A percentile compares a stretch with the other conserved stretches of the same genome.
These are phyloP conservation scores for Tolypocladium nubicola DNA, from an alignment of 2,329 filamentous ascomycete genomes.

Conservation along the genomic window DNA sequence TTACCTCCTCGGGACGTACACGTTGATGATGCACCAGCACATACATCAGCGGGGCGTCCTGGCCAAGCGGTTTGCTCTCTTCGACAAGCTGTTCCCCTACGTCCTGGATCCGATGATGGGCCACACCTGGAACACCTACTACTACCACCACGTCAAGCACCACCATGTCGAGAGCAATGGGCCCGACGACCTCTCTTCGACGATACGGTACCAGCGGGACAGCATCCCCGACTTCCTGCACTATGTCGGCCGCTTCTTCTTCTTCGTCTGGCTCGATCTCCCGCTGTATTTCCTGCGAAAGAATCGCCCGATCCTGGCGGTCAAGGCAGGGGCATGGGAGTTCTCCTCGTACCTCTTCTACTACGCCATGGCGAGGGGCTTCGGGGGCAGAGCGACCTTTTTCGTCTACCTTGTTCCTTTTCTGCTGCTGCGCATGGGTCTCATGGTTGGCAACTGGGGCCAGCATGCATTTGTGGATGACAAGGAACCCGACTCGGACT, in stretches of 20 bases:
- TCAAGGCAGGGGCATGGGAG: constrained; percentile 52
- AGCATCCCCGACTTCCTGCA: constrained; percentile 53
- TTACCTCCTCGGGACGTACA: constrained; percentile 64
- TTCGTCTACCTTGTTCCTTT: constrained; percentile 61
- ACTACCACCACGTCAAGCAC: constrained; percentile 78
- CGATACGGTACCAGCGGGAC: constrained; percentile 67
- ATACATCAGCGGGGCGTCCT: constrained; percentile 68
- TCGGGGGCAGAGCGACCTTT: constrained; percentile 44
- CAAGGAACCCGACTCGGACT: constrained; percentile 65
- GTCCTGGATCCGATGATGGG: constrained; percentile 67
- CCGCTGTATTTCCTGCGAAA: constrained; percentile 62
- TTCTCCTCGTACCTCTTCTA: constrained; percentile 42
- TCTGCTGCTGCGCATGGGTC: constrained; percentile 51
- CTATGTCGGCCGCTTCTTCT: constrained; percentile 64
- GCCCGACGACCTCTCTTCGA: constrained; percentile 64
- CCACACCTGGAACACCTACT: constrained; percentile 79
- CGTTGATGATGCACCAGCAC: constrained; percentile 75
- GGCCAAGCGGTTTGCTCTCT: constrained; percentile 35
- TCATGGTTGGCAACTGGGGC: constrained; percentile 80
- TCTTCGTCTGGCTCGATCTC: constrained; percentile 65
- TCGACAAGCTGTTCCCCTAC: constrained; percentile 63
- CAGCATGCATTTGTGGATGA: constrained; percentile 75
- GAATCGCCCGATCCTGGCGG: constrained; percentile 41
- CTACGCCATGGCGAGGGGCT: constrained; percentile 32
- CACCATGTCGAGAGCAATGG: constrained; percentile 78